Evolutionary conservation across 768 basidiomycete species (phyloP).

Genomic region (Rhodosporidiobolus sp.): DNA sequence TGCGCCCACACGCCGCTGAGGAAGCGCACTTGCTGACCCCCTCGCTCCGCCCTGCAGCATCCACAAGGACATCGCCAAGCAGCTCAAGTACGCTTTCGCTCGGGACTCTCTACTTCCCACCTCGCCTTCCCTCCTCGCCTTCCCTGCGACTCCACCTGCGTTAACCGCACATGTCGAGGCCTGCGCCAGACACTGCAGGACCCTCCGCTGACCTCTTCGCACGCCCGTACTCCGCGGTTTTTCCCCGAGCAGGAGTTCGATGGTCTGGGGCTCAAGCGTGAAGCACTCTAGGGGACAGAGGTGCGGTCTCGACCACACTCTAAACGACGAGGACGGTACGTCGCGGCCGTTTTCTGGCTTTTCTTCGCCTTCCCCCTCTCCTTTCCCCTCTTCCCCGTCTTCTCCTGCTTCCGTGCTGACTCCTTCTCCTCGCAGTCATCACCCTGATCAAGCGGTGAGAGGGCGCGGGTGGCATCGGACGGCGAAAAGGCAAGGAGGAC

Average conservation of each 20-base stretch:
- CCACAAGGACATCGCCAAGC: slow-evolving; percentile 87
- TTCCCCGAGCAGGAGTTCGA: slow-evolving; percentile 26
- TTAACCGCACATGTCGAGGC: too few species aligned
- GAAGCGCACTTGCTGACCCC: too few species aligned
- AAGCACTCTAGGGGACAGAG: slow-evolving; percentile 97
- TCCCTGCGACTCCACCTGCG: not conserved
- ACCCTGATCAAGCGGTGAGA: not conserved
- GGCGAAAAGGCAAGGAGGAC: too few species aligned
- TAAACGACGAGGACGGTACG: slow-evolving; percentile 82
- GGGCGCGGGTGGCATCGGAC: not conserved
- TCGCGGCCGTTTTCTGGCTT: not conserved
- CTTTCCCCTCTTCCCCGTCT: not conserved
- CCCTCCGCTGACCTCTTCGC: too few species aligned
- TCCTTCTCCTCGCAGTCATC: not conserved
- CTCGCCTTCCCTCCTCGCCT: not conserved
- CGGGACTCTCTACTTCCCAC: too few species aligned
- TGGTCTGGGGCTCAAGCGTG: slow-evolving; percentile 96
- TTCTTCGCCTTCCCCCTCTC: not conserved
- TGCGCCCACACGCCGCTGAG: too few species aligned
- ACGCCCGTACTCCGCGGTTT: too few species aligned
- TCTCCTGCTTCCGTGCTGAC: not conserved
- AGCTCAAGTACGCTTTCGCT: slow-evolving; percentile 82
- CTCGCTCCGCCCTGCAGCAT: too few species aligned
- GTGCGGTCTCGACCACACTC: slow-evolving; percentile 77
- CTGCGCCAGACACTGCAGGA: too few species aligned